Percentiles rank a stretch among this genome's conserved stretches.
Evolutionary conservation across 2,329 filamentous ascomycete species (phyloP).

Genomic region (Fusarium tricinctum): DNA sequence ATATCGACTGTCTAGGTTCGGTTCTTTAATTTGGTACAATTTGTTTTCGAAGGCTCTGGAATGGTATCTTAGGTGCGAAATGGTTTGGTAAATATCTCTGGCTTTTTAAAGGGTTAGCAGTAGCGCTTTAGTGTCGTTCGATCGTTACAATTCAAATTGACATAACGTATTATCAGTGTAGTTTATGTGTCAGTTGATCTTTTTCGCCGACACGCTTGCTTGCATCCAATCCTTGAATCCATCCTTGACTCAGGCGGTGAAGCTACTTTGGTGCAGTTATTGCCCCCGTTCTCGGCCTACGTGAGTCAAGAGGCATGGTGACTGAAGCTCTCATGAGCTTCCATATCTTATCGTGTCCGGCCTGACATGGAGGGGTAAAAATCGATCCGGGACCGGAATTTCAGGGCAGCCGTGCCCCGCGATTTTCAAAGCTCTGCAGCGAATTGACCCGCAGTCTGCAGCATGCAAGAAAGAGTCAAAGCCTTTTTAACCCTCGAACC

Average conservation of each 20-base stretch:
- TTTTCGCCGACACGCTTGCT: not conserved
- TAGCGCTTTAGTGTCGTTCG: slow-evolving; percentile 34
- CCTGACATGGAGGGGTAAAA: slow-evolving; percentile 37
- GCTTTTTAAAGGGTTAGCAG: slow-evolving; percentile 22
- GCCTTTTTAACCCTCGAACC: slow-evolving; percentile 46
- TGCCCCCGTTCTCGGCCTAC: not conserved
- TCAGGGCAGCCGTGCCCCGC: slow-evolving; percentile 40
- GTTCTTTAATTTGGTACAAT: slow-evolving; percentile 38
- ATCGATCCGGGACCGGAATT: slow-evolving; percentile 42
- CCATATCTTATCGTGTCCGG: slow-evolving; percentile 10
- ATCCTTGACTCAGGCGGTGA: no score
- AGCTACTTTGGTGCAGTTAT: not conserved
- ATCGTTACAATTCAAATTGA: slow-evolving; percentile 36
- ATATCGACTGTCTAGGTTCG: slow-evolving; percentile 34
- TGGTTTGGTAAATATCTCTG: slow-evolving; percentile 30
- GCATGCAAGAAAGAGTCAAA: slow-evolving; percentile 38
- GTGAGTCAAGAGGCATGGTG: not conserved
- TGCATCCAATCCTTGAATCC: no score
- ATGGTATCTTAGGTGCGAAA: slow-evolving; percentile 13
- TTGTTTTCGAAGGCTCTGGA: slow-evolving; percentile 17
- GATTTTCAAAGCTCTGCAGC: slow-evolving; percentile 33
- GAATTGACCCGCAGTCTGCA: slow-evolving; percentile 39
- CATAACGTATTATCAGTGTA: not conserved
- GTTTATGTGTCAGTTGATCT: not conserved
- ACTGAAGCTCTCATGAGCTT: not conserved